phyloP scores from a whole-genome alignment of 2,329 filamentous ascomycete species.

The Epichloe scottii region DNA sequence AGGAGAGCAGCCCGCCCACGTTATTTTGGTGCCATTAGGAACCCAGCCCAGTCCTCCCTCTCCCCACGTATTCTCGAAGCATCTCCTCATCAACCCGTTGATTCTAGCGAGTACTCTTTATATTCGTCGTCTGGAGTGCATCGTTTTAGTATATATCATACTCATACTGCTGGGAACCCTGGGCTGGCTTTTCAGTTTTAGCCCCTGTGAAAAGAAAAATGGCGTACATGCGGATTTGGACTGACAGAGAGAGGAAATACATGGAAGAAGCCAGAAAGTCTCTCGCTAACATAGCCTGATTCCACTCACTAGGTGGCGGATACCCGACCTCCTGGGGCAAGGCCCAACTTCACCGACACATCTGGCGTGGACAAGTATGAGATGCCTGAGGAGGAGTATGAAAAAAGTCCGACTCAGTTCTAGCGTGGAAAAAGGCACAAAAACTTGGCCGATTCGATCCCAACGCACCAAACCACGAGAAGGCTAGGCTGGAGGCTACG shows the following conservation, averaged over 20 bases:
- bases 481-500: constrained; percentile 57
- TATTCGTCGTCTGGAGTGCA: background rate
- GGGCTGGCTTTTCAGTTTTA: background rate
- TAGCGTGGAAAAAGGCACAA: constrained; percentile 91
- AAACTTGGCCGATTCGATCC: constrained; percentile 96
- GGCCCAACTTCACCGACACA: constrained; percentile 70
- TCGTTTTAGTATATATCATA: background rate
- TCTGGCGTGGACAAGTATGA: constrained; percentile 79
- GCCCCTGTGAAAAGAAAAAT: background rate
- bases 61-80: background rate
- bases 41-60: background rate
- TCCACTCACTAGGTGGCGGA: constrained; percentile 53
- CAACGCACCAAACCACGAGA: constrained; percentile 58
- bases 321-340: constrained; percentile 60
- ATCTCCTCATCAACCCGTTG: background rate
- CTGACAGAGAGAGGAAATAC: background rate
- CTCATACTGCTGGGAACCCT: background rate
- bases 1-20: background rate
- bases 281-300: constrained; percentile 16
- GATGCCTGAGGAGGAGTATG: constrained; percentile 78
- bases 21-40: background rate
- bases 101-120: background rate
- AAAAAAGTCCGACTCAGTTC: constrained; percentile 76
- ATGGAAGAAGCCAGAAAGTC: background rate
- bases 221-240: background rate